phyloP scores from a whole-genome alignment of 2,329 filamentous ascomycete genomes.

The Colletotrichum costaricense region DNA sequence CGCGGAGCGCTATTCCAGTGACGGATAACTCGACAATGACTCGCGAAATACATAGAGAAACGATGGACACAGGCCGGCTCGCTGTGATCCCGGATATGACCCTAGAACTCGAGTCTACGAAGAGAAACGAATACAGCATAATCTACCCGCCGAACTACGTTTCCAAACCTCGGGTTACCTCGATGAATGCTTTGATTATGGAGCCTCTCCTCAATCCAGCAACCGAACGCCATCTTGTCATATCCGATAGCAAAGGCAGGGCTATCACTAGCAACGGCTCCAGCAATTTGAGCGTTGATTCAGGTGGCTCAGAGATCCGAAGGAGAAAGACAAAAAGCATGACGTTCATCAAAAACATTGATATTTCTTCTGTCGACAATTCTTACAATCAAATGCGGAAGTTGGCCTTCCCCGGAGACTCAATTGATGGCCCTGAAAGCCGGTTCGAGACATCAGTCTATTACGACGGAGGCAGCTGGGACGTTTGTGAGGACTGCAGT shows the following conservation, averaged over 20 bases:
- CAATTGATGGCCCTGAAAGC: no score
- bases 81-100: not conserved
- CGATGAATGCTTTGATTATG: not conserved
- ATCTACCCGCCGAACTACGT: not conserved
- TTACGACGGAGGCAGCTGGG: not conserved
- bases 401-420: not conserved
- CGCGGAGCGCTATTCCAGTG: not conserved
- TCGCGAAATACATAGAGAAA: not conserved
- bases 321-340: conserved; percentile 4
- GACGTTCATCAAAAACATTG: not conserved
- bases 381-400: not conserved
- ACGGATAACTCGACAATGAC: not conserved
- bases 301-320: not conserved
- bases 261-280: not conserved
- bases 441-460: not conserved
- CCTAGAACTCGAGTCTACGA: not conserved
- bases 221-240: not conserved
- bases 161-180: not conserved
- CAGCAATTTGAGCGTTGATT: not conserved
- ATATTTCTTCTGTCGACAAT: not conserved
- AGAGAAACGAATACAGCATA: not conserved
- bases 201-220: not conserved
- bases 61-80: not conserved
- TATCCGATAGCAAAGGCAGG: not conserved
- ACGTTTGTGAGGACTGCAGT: not conserved